Percentiles rank a stretch among this genome's conserved stretches.
Conservation (phyloP, 306 rosid species). For the Potentilla sterilis region DNA sequence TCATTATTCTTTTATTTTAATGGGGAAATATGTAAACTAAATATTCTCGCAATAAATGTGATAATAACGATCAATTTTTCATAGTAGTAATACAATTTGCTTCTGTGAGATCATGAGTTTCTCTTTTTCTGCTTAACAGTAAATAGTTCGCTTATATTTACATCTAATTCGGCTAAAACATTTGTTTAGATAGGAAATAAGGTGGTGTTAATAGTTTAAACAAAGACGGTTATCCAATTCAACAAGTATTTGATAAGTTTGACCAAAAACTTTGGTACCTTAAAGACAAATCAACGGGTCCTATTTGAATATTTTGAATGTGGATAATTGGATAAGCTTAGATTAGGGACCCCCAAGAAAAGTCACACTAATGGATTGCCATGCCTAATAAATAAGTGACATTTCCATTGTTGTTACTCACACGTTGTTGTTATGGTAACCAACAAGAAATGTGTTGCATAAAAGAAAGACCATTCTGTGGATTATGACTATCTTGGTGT, state of each 20-base stretch:
- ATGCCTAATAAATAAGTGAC: not conserved
- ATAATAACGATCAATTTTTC: too few species aligned
- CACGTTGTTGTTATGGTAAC: not conserved
- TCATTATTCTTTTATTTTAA: too few species aligned
- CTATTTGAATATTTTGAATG: slow-evolving; percentile 1
- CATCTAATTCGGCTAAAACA: too few species aligned
- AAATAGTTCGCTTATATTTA: too few species aligned
- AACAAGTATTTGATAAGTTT: slow-evolving; percentile 18
- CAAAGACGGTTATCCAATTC: slow-evolving; percentile 25
- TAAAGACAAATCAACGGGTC: slow-evolving; percentile 3
- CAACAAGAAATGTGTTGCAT: not conserved
- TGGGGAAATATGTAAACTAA: too few species aligned
- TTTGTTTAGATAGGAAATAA: slow-evolving; percentile 11
- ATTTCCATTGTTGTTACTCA: not conserved
- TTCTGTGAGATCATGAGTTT: too few species aligned
- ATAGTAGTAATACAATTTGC: too few species aligned
- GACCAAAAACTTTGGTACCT: slow-evolving; percentile 26
- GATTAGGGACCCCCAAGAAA: slow-evolving; percentile 18
- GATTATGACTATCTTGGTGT: not conserved
- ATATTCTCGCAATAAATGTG: too few species aligned
- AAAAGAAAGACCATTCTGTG: not conserved
- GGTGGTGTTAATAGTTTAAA: not conserved
- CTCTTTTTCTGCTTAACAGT: too few species aligned
- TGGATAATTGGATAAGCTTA: slow-evolving; percentile 37
- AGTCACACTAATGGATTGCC: not conserved